Evolutionary conservation across 345 rosid species (phyloP), one percentile per base, ranked within the genome.

Genomic region (Theobroma cacao): DNA sequence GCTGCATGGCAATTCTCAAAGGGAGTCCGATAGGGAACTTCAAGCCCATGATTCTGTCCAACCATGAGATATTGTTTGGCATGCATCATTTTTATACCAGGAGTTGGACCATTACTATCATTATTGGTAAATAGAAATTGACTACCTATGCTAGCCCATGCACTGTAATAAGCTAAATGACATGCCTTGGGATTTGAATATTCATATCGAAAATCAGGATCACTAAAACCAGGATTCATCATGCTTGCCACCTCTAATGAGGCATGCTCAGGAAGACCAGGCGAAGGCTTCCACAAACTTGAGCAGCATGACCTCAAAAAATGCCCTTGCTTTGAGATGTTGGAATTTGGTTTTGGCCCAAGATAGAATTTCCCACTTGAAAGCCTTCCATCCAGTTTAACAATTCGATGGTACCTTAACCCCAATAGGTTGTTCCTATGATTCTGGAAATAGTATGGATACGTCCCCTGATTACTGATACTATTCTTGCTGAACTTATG

Each of bases 31-130:
- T 24, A 66, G 18, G 48, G 53, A 65, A 28, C 41, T 5, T 72
- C 78, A 67, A 20, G 52, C 55, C 53, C 66, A 33, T 22, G 33
- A 14, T 62, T 47, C 15, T 68, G 70, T 60, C 80, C 78, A 0
- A 52, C 66, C 72, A 80, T 66, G 62, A 48, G 60, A 81, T 81
- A 78, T 38, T 56, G 72, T 50, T 80, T 69, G 59, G 78, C n/a
- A 15, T 55, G 28, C 31, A 24, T 18, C 31, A 24, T 56, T 33
- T 33, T 80, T 53, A 18, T 34, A 58, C 55, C 66, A n/a, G 74
- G 8, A 12, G 77, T 59, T 20, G 66, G 74, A 17, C 53, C 18
- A 30, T 3, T 72, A n/a, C 20, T 18, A 60, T 33, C 38, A 59
- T 67, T 13, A 14, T 53, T 7, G 3, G 13, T 8, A 7, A 53